Percentiles rank a stretch among this genome's conserved stretches.
These are phyloP conservation scores for Trametes meyenii DNA, from an alignment of 768 basidiomycete species.

Conservation along the genomic window DNA sequence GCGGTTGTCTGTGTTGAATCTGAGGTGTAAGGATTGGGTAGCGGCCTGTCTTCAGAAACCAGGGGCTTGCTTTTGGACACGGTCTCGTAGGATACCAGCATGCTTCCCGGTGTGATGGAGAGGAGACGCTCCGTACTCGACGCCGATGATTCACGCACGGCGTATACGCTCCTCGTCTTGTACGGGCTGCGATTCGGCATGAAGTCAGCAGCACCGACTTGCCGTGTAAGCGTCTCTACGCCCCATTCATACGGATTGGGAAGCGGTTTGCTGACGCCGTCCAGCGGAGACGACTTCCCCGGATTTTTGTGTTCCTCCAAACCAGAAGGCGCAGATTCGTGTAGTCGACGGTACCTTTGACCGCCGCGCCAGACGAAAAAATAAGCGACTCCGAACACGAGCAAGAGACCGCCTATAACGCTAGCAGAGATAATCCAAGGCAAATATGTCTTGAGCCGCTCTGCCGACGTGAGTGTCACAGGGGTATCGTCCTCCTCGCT, in stretches of 20 bases:
- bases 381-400: conserved; percentile 22
- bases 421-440: conserved; percentile 33
- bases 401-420: conserved; percentile 26
- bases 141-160: neutral
- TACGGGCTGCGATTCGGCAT: conserved; percentile 5
- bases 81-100: neutral
- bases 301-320: conserved; percentile 20
- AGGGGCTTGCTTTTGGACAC: neutral
- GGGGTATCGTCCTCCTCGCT: conserved; percentile 21
- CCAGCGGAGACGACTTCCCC: neutral
- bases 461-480: conserved; percentile 15
- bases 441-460: conserved; percentile 28
- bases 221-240: neutral
- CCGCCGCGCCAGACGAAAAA: conserved; percentile 25
- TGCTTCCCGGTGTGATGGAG: neutral
- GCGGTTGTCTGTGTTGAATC: too few species aligned
- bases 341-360: conserved; percentile 28
- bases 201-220: neutral
- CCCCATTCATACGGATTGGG: conserved; percentile 4
- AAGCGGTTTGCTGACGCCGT: neutral
- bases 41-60: neutral
- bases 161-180: conserved; percentile 1
- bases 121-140: conserved; percentile 2
- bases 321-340: conserved; percentile 32
- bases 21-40: neutral